Percentiles rank a stretch among this genome's conserved stretches.
These are phyloP conservation scores for Luffa acutangula DNA, from an alignment of 306 rosid genomes.

Conservation along the genomic window DNA sequence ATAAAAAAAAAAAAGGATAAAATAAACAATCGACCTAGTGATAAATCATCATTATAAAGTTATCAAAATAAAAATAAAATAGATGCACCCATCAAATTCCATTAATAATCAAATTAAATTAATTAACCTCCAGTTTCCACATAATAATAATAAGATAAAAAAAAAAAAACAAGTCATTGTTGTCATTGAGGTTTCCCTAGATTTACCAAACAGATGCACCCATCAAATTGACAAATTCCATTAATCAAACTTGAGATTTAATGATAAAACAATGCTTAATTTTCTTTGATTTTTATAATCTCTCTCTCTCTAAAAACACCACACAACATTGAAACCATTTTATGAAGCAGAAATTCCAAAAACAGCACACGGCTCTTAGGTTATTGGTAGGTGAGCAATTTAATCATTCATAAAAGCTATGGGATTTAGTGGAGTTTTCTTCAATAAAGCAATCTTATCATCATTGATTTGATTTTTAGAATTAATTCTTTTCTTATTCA, in stretches of 20 bases:
- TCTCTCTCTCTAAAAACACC: background rate
- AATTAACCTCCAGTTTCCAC: too few species aligned
- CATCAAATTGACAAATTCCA: background rate
- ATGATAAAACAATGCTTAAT: background rate
- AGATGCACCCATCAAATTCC: too few species aligned
- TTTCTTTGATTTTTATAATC: background rate
- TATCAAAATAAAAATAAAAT: background rate
- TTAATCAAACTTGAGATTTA: background rate
- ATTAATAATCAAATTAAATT: too few species aligned
- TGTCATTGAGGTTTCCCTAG: background rate
- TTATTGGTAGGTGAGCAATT: constrained; percentile 1
- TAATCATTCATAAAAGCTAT: background rate
- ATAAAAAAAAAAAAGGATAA: too few species aligned
- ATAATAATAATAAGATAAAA: background rate
- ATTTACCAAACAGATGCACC: background rate
- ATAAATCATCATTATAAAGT: too few species aligned
- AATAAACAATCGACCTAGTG: too few species aligned
- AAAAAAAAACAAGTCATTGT: background rate
- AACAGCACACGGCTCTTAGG: background rate
- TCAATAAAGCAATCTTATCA: background rate
- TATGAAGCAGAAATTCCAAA: constrained; percentile 1
- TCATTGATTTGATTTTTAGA: background rate
- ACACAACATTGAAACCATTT: background rate
- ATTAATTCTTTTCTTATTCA: background rate
- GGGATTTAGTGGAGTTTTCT: background rate